phyloP scores from a whole-genome alignment of 169 alveolate species.

The Plasmodium malariae region DNA sequence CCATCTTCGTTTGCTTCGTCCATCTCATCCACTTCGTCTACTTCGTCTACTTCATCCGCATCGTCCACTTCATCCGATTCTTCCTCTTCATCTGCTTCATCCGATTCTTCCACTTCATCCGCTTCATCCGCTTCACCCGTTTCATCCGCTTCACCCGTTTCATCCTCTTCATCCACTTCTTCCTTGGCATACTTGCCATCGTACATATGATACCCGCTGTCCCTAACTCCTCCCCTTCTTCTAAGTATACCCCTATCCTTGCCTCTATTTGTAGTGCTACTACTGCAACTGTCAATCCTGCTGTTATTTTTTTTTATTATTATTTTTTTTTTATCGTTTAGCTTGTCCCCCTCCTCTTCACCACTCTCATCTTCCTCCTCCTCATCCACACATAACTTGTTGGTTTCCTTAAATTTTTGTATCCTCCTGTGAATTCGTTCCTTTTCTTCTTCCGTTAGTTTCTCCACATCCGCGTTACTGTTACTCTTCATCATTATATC shows the following conservation, averaged over 20 bases:
- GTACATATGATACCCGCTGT: background rate
- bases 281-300: background rate
- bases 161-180: constrained; percentile 2
- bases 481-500: background rate
- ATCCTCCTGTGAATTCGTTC: constrained; percentile 50
- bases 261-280: background rate
- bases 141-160: background rate
- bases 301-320: background rate
- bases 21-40: too few relatives aligned
- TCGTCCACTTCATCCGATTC: too few relatives aligned
- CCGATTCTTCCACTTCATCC: background rate
- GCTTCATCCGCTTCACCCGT: background rate
- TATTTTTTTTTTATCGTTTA: constrained; percentile 2
- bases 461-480: background rate
- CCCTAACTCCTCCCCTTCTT: too few relatives aligned
- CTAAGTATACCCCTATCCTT: too few relatives aligned
- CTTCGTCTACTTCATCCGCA: too few relatives aligned
- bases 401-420: constrained; percentile 55
- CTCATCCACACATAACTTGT: constrained; percentile 4
- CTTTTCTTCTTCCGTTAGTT: constrained; percentile 58
- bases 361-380: constrained; percentile 4
- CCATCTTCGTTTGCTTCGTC: background rate
- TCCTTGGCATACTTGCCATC: background rate
- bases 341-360: background rate
- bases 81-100: background rate